Evolutionary conservation across 306 rosid genomes (phyloP).

Genomic region (Lotus japonicus): DNA sequence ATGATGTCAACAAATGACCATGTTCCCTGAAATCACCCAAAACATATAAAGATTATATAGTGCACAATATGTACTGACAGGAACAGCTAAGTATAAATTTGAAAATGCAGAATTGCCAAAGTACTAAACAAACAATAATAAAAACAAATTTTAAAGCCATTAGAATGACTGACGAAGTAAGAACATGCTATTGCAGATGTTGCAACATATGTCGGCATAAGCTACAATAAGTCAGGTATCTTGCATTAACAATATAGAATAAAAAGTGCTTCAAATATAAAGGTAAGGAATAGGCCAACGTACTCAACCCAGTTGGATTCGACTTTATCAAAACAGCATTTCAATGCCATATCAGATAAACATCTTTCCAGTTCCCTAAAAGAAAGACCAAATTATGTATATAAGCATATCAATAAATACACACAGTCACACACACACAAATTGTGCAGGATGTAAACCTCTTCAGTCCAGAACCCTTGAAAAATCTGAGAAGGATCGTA

Average conservation of each 20-base stretch:
- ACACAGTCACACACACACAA: background rate
- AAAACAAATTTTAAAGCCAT: background rate
- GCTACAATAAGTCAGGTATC: background rate
- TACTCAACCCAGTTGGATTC: slow-evolving; percentile 61
- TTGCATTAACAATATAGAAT: slow-evolving; percentile 10
- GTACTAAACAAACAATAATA: background rate
- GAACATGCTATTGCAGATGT: too few species aligned
- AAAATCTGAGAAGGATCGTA: slow-evolving; percentile 66
- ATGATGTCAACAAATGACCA: slow-evolving; percentile 53
- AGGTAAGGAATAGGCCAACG: slow-evolving; percentile 19
- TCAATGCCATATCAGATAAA: slow-evolving; percentile 60
- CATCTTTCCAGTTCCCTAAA: slow-evolving; percentile 80
- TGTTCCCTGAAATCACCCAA: slow-evolving; percentile 50
- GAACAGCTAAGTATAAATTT: background rate
- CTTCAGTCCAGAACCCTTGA: slow-evolving; percentile 73
- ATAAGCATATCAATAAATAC: slow-evolving; percentile 3
- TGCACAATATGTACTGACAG: slow-evolving; percentile 1
- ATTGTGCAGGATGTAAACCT: slow-evolving; percentile 37
- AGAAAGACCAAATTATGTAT: slow-evolving; percentile 20
- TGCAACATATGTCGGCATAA: background rate
- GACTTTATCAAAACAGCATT: slow-evolving; percentile 65
- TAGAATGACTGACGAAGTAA: background rate
- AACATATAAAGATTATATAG: slow-evolving; percentile 11
- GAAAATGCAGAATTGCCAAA: background rate
- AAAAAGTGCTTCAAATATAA: slow-evolving; percentile 1